Base-by-base conservation (phyloP, 495 filamentous ascomycete genomes). In the Halenospora varia region DNA sequence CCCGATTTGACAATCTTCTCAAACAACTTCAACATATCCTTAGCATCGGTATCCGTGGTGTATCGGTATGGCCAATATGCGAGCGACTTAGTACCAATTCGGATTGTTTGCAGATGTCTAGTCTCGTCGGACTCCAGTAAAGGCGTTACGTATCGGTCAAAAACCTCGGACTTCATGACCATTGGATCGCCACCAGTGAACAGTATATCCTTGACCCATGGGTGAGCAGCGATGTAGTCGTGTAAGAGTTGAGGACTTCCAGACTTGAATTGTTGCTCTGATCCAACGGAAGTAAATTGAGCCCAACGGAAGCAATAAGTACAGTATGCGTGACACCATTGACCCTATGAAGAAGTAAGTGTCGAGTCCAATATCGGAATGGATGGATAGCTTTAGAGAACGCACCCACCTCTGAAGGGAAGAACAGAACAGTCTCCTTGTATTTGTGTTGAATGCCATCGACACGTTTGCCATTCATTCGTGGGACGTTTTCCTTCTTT, bases 1-100 rank as follows among this genome's bases (percentile, higher is more conserved):
- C 53, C 44, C 25, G 53, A 56, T 10, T 24, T 20, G n/a, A 49
- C 44, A 20, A 56, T 48, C 13, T 35, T 56, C 25, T 56, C 44
- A 20, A 56, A 56, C 9, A 49, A 8, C 2, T 49, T 25, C 3
- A 49, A 20, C 47, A 49, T 23, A 9, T 10, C 20, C 19, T 24
- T 25, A 8, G 47, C 47, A 25, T 49, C 47, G 47, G 8, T n/a
- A 19, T 49, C 47, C 9, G 10, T 13, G 8, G 47, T 49, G 23
- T 6, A 49, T 23, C 23, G 19, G 20, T 49, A 49, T 24, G 47
- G 47, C 47, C 47, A 49, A n/a, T 24, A 49, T 13, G 47, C 47
- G 10, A 49, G 19, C 23, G 47, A 49, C 23, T 49, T 49, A 6
- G 47, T 49, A 9, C 47, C 47, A 25, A 49, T 24, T 3, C 47